Percentiles rank a stretch among this genome's conserved stretches.
These are phyloP conservation scores for Ilex paraguariensis DNA, from an alignment of 305 asterid species.

Conservation along the genomic window DNA sequence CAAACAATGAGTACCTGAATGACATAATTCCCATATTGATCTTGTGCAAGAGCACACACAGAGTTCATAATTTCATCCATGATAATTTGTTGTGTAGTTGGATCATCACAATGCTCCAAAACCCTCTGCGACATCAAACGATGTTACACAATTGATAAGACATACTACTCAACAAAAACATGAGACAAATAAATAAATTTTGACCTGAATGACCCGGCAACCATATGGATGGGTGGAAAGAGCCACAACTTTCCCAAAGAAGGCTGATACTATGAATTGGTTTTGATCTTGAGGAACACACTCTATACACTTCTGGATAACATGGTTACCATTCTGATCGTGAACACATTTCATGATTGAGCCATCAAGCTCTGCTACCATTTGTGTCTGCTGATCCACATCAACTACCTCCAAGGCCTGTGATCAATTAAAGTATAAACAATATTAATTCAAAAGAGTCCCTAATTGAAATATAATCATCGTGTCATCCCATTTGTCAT, in stretches of 20 bases:
- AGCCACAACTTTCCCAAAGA: conserved; percentile 67
- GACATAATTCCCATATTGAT: conserved; percentile 78
- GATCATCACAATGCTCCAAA: conserved; percentile 69
- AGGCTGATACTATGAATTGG: conserved; percentile 59
- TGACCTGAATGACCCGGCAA: conserved; percentile 92
- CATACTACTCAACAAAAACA: conserved; percentile 6
- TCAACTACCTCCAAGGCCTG: conserved; percentile 92
- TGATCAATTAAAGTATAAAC: conserved; percentile 7
- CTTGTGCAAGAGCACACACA: conserved; percentile 66
- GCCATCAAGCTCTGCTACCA: conserved; percentile 77
- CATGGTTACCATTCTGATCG: conserved; percentile 92
- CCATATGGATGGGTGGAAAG: conserved; percentile 89
- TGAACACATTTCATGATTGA: conserved; percentile 78
- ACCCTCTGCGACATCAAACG: conserved; percentile 53
- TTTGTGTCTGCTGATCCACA: conserved; percentile 52
- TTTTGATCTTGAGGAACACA: conserved; percentile 63
- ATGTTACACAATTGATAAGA: neutral
- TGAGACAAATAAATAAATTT: conserved; percentile 2
- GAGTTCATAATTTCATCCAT: conserved; percentile 80
- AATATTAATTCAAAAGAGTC: too few species aligned
- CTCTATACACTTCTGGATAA: conserved; percentile 89
- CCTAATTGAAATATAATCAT: too few species aligned
- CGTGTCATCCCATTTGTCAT: neutral
- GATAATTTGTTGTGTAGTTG: conserved; percentile 48
- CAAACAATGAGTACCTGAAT: conserved; percentile 46